Evolutionary conservation across 345 rosid species (phyloP), one percentile per base, ranked within the genome.

Genomic region (Passiflora organensis): DNA sequence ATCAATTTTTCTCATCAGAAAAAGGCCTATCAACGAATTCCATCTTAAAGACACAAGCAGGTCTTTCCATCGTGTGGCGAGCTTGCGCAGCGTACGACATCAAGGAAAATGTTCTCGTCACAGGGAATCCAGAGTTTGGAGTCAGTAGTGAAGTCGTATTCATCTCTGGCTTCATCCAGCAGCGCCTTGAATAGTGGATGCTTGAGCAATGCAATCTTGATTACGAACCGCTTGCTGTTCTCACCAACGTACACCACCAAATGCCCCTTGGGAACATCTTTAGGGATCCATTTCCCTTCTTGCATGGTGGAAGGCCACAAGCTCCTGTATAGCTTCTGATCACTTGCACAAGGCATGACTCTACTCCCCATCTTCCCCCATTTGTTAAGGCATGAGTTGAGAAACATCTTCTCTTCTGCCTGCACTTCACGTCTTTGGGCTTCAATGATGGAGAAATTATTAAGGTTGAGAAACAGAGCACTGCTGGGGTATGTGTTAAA

Each of bases 231-330:
- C 72, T 59, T 83, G 68, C 41, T 63, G 21, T 80, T 67, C 21
- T 91, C 87, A 0, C 97, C 97, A 4, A 85, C 95, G 48, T 91
- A 87, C 6, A 91, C 91, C 28, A 74, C 91, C 8, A 87, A 66
- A 62, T 87, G 95, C 53, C 96, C 95, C 56, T 81, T 91, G 4
- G 97, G 96, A 2, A 91, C 89, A 63, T 91, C 96, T 58, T 62
- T 70, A 22, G 97, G 97, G 51, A 83, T 82, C 34, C 68, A 69
- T 49, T 59, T 59, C 25, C 65, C 77, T 56, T 78, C 73, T 16
- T 58, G 70, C 69, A 60, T 55, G 55, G 79, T 66, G 9, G 8
- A 2, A 2, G 71, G 68, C 79, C 78, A 65, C 23, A 78, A 58
- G 10, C 56, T 73, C 81, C 82, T 62, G 48, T 76, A 53, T 32